A percentile compares a stretch with the other conserved stretches of the same genome.
These are phyloP conservation scores for Xylariaceae sp. DNA, from an alignment of 2,329 filamentous ascomycete species.

Conservation along the genomic window DNA sequence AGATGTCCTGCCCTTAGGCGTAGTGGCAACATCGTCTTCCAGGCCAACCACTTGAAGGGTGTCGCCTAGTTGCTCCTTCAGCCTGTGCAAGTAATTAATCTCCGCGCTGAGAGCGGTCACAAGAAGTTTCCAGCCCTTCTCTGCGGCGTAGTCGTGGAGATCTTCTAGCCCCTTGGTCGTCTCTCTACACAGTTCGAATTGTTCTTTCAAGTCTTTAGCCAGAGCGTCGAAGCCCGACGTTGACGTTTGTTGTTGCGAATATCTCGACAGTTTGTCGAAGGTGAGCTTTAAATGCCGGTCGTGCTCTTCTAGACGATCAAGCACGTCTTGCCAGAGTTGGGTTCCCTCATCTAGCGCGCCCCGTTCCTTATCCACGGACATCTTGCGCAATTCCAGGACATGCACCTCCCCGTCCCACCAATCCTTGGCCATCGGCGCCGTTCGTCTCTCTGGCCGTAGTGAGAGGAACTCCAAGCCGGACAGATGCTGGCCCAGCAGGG, in stretches of 20 bases:
- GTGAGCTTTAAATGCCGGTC: slow-evolving; percentile 40
- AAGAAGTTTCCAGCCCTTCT: slow-evolving; percentile 65
- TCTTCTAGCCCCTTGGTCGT: slow-evolving; percentile 50
- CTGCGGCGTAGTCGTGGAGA: slow-evolving; percentile 50
- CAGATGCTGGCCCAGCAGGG: slow-evolving; percentile 21
- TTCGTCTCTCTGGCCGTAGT: slow-evolving; percentile 59
- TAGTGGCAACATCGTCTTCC: slow-evolving; percentile 18
- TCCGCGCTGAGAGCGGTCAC: slow-evolving; percentile 73
- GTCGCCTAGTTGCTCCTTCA: slow-evolving; percentile 48
- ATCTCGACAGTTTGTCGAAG: slow-evolving; percentile 16
- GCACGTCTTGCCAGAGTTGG: slow-evolving; percentile 58
- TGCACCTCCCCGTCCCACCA: slow-evolving; percentile 64
- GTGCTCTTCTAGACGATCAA: slow-evolving; percentile 56
- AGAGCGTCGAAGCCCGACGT: slow-evolving; percentile 25
- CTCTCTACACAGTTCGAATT: slow-evolving; percentile 52
- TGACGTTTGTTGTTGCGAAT: slow-evolving; percentile 12
- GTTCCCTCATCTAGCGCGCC: slow-evolving; percentile 63
- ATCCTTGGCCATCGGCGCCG: slow-evolving; percentile 62
- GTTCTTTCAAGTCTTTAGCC: slow-evolving; percentile 38
- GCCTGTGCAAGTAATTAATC: slow-evolving; percentile 59
- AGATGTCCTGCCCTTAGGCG: slow-evolving; percentile 1
- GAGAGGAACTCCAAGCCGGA: slow-evolving; percentile 51
- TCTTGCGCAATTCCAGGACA: slow-evolving; percentile 48
- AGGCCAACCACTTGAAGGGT: slow-evolving; percentile 31
- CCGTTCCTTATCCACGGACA: slow-evolving; percentile 55